Base-by-base conservation (phyloP, 2,329 filamentous ascomycete genomes). In the Sphaerulina vaccinii region DNA sequence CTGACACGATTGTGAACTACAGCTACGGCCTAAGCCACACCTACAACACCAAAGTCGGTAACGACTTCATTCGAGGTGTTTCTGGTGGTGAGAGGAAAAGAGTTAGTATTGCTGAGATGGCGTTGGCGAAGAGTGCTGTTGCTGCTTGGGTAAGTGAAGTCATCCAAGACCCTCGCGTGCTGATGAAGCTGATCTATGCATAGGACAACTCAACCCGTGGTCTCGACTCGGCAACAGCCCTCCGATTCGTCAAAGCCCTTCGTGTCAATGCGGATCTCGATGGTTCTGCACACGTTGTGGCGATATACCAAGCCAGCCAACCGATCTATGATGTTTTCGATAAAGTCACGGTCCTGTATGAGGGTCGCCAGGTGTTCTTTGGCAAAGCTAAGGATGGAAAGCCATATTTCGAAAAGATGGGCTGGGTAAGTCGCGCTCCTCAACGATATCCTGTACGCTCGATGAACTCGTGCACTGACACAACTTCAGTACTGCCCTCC, bases 301-400 rank as follows among this genome's bases (percentile, higher is more conserved):
- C 81, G 0, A 80, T 84, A 40, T 85, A 85, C 60, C 74, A 77
- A 57, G 73, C 74, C 7, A 68, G 65, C 36, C 71, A 76, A 54
- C 68, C 69, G 8, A 72, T 83, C 11, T 85, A 84, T 61, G 79
- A 84, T 49, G 70, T 83, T 13, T 91, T 92, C 61, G 86, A 92
- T 70, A 90, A 90, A 65, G 82, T 81, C 0, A 77, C 83, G 0
- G 84, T 92, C 0, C 73, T 91, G 0, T 90, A 91, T 62, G 85
- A 90, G 63, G 88, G 88, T 1, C 79, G 84, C 0, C 81, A 91
- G 63, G 91, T 91, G 55, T 92, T 83, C 71, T 91, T 85, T 57
- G 88, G 88, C 0, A 79, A 80, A 0, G 79, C 82, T 0, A 65
- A 62, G 5, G 66, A 74, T 2, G 87, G 87, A 0, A 83, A 79